These are phyloP conservation scores for Penicillium crystallinum DNA, from an alignment of 495 filamentous ascomycete species.

Conservation along the genomic window DNA sequence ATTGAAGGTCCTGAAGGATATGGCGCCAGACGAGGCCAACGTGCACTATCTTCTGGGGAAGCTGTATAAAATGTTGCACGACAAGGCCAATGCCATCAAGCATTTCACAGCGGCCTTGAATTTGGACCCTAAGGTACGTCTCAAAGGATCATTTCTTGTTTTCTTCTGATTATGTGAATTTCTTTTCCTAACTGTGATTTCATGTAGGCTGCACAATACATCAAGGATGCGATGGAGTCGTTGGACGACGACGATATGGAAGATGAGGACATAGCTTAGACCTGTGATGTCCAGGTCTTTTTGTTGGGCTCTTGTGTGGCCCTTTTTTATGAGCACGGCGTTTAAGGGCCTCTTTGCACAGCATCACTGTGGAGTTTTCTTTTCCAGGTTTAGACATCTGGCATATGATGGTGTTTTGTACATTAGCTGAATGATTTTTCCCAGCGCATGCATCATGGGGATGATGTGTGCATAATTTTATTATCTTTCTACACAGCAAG, in stretches of 20 bases:
- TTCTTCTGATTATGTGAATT: constrained; percentile 4
- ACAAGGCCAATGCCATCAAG: constrained; percentile 76
- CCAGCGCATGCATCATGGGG: constrained; percentile 1
- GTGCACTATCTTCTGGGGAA: constrained; percentile 91
- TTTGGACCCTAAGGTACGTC: constrained; percentile 85
- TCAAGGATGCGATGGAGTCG: constrained; percentile 88
- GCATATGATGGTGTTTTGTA: constrained; percentile 38
- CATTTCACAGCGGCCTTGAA: constrained; percentile 93
- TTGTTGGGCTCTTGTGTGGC: constrained; percentile 6
- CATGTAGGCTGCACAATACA: constrained; percentile 73
- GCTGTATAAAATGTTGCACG: constrained; percentile 72
- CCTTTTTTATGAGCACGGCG: constrained; percentile 20
- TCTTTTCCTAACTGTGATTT: constrained; percentile 17
- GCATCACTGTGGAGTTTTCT: constrained; percentile 39
- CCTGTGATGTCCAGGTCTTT: constrained; percentile 15
- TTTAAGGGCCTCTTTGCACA: constrained; percentile 24
- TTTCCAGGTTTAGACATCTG: constrained; percentile 21
- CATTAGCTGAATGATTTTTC: constrained; percentile 29
- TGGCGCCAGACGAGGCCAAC: constrained; percentile 90
- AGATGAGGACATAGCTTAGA: constrained; percentile 54
- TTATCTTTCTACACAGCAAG: background rate
- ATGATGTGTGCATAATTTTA: constrained; percentile 4
- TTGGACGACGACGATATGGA: constrained; percentile 81
- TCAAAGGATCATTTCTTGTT: background rate
- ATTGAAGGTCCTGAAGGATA: constrained; percentile 75